phyloP scores from a whole-genome alignment of 192 early-diverging fungal species.

The Coemansia sp. region DNA sequence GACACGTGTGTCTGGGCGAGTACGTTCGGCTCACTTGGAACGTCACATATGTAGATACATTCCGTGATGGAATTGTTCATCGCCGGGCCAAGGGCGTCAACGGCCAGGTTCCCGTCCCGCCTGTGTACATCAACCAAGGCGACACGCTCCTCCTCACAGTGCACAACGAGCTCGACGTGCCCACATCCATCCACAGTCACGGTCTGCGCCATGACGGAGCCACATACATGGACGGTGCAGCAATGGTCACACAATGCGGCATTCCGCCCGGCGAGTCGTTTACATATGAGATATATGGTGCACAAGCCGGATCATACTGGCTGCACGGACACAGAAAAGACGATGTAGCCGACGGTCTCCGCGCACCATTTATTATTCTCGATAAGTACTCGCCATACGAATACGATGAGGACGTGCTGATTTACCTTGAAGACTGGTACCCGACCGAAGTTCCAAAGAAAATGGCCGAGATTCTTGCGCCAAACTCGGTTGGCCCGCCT shows the following conservation, averaged over 20 bases:
- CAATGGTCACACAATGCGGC: conserved; percentile 67
- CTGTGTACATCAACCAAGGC: conserved; percentile 11
- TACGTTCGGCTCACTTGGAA: conserved; percentile 52
- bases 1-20: background rate
- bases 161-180: conserved; percentile 53
- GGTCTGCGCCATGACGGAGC: conserved; percentile 72
- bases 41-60: conserved; percentile 58
- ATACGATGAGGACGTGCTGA: conserved; percentile 61
- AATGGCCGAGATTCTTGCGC: conserved; percentile 44
- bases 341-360: conserved; percentile 80
- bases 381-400: conserved; percentile 34
- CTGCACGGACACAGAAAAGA: conserved; percentile 64
- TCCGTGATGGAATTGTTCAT: conserved; percentile 59
- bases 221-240: conserved; percentile 64
- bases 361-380: conserved; percentile 65
- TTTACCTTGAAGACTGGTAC: conserved; percentile 69
- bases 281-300: conserved; percentile 62
- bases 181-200: conserved; percentile 69
- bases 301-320: conserved; percentile 71
- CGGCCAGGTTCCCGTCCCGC: conserved; percentile 56
- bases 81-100: conserved; percentile 65
- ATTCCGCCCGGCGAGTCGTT: conserved; percentile 62
- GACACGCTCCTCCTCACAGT: conserved; percentile 28
- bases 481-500: conserved; percentile 54
- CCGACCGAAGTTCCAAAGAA: conserved; percentile 20